These are phyloP conservation scores for Boletus fagicola DNA, from an alignment of 768 basidiomycete genomes.

Conservation along the genomic window DNA sequence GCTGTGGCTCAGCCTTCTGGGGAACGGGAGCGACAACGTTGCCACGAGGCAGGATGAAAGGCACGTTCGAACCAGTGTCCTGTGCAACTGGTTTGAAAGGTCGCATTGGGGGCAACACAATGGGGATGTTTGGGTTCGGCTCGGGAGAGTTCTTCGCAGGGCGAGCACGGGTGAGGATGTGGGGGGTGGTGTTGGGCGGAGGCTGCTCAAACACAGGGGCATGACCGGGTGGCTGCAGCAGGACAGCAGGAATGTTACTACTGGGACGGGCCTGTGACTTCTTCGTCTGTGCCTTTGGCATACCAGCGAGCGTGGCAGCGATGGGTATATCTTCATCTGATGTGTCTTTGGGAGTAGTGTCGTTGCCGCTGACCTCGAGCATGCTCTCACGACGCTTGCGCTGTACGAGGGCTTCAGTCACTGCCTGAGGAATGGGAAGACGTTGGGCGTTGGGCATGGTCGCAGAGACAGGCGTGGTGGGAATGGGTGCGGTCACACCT, in stretches of 20 bases:
- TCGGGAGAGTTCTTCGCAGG: conserved; percentile 20
- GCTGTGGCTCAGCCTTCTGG: conserved; percentile 46
- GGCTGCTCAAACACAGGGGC: conserved; percentile 29
- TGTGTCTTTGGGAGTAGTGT: conserved; percentile 31
- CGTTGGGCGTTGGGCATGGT: conserved; percentile 38
- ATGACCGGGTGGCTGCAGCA: conserved; percentile 32
- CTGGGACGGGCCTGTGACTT: conserved; percentile 20
- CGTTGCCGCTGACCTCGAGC: conserved; percentile 43
- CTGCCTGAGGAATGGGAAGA: conserved; percentile 63
- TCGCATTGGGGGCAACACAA: conserved; percentile 32
- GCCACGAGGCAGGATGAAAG: conserved; percentile 47
- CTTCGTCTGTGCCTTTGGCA: conserved; percentile 15
- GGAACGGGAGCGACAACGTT: conserved; percentile 42
- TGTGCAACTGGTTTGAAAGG: conserved; percentile 36
- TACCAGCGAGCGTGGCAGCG: conserved; percentile 18
- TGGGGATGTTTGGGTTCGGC: conserved; percentile 28
- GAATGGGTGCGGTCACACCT: conserved; percentile 77
- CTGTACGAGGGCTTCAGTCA: conserved; percentile 68
- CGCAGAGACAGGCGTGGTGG: conserved; percentile 48
- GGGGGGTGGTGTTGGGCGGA: conserved; percentile 18
- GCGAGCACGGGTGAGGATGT: conserved; percentile 23
- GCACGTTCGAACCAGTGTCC: conserved; percentile 36
- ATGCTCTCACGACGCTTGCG: conserved; percentile 73
- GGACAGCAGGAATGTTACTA: conserved; percentile 26
- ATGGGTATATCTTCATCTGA: conserved; percentile 38